Base-by-base conservation (phyloP, 768 basidiomycete species). In the Dentipellis sp. region DNA sequence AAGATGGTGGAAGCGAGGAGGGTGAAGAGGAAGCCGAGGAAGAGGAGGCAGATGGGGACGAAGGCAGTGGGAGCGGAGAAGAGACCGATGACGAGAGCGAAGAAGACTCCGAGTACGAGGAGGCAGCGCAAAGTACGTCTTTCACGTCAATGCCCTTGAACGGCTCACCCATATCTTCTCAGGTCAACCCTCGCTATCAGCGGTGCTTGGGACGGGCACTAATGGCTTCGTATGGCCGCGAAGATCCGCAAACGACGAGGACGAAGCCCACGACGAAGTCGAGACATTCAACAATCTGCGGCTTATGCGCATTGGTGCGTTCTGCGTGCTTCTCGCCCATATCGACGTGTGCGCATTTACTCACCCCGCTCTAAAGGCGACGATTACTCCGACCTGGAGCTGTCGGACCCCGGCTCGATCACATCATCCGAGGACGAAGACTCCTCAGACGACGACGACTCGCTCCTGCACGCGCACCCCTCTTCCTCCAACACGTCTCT, bases 211-310 rank as follows among this genome's bases (percentile, higher is more conserved):
- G n/a, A 65, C 73, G 10, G 80, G 78, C 52, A 82, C 84, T 1
- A 86, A 90, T 63, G 94, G 90, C 0, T 78, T 88, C 53, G 75
- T 93, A 50, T 97, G 91, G 92, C 90, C 91, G 1, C 67, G 66
- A n/a, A 72, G 72, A n/a, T 72, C 71, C 50, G 45, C 35, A 10
- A 78, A 81, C 10, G 78, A 84, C 48, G 81, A 82, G 39, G 84
- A 82, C 11, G 85, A 83, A 17, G 75, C 82, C 34, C 79, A 84
- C 14, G 77, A 84, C 57, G 76, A 81, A 10, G 80, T 84, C n/a
- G 80, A 79, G 59, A 76, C 73, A 57, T 81, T 72, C 62, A 75
- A 73, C 58, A 91, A 90, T 64, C 81, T 80, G 58, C 76, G 84
- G 45, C 81, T 86, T 56, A 83, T 90, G 80, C 80, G 91, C 42